Base-by-base conservation (phyloP, 2,329 filamentous ascomycete species). In the Phaeosphaeriaceae sp. region DNA sequence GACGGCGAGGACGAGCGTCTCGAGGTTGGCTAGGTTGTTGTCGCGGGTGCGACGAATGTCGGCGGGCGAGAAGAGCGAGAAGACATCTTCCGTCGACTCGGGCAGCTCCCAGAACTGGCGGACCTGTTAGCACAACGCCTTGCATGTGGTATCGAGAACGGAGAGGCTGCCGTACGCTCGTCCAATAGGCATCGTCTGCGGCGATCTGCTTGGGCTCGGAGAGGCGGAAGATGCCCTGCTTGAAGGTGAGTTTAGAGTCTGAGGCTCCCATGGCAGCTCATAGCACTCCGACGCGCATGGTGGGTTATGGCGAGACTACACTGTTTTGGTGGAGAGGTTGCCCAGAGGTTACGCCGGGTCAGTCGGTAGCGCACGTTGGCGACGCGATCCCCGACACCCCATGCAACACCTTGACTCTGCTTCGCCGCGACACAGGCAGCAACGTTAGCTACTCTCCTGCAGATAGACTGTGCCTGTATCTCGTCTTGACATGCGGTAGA, bases 231-330 rank as follows among this genome's bases (percentile, higher is more conserved):
- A 98, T 96, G 80, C 93, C 94, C 81, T 96, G 92, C 82, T 97
- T 98, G 86, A 99, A 98, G 76, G 94, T 92, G 76, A 98, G 89
- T 86, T 98, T 98, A 73, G 94, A 98, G 82, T 98, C 94, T 81
- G 94, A 97, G 76, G 94, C 94, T 80, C 95, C 95, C 95, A 99
- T 99, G 25, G 4, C 25, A 27, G 5, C n/a, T n/a, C n/a, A n/a
- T n/a, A n/a, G n/a, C n/a, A n/a, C n/a, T n/a, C n/a, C n/a, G n/a
- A n/a, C n/a, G n/a, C n/a, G n/a, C n/a, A n/a, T n/a, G n/a, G n/a
- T n/a, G n/a, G n/a, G n/a, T n/a, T n/a, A n/a, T n/a, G n/a, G n/a
- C n/a, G n/a, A n/a, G n/a, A n/a, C n/a, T n/a, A n/a, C n/a, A n/a
- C n/a, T n/a, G n/a, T n/a, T n/a, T 11, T 31, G 25, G 25, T 31